Percentiles rank a stretch among this genome's conserved stretches.
phyloP scores from a whole-genome alignment of 2,329 filamentous ascomycete genomes.

The Colletotrichum camelliae region DNA sequence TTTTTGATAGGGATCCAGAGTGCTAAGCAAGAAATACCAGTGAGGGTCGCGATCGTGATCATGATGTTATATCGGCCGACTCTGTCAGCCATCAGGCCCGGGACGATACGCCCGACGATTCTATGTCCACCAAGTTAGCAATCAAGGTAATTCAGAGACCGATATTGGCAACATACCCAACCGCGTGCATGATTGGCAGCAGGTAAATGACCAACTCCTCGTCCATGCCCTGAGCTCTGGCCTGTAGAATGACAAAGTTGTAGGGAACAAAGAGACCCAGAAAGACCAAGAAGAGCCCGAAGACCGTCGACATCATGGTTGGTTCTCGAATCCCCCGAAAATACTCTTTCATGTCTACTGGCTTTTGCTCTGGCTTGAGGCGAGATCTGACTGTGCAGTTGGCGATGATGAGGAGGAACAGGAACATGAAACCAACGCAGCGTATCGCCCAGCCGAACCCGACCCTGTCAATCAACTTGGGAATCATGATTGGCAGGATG shows the following conservation, averaged over 20 bases:
- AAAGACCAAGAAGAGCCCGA: slow-evolving; percentile 60
- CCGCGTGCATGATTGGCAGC: slow-evolving; percentile 61
- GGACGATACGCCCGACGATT: slow-evolving; percentile 56
- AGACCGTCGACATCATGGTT: slow-evolving; percentile 46
- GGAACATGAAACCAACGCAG: slow-evolving; percentile 51
- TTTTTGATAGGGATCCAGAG: slow-evolving; percentile 55
- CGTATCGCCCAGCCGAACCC: slow-evolving; percentile 56
- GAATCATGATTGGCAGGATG: slow-evolving; percentile 65
- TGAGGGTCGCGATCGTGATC: slow-evolving; percentile 56
- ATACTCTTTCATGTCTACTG: slow-evolving; percentile 53
- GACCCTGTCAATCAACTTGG: slow-evolving; percentile 54
- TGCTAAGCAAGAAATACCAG: slow-evolving; percentile 47
- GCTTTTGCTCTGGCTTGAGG: slow-evolving; percentile 48
- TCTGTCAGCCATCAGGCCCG: slow-evolving; percentile 51
- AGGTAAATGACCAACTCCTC: slow-evolving; percentile 48
- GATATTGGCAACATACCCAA: slow-evolving; percentile 39
- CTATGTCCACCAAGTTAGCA: slow-evolving; percentile 28
- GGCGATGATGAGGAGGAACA: slow-evolving; percentile 39
- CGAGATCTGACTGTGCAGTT: slow-evolving; percentile 44
- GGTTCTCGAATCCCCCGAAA: slow-evolving; percentile 50
- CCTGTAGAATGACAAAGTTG: slow-evolving; percentile 57
- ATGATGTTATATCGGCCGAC: slow-evolving; percentile 52
- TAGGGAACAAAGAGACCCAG: slow-evolving; percentile 59
- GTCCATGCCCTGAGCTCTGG: slow-evolving; percentile 47
- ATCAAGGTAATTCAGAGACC: accelerated